phyloP scores from a whole-genome alignment of 495 filamentous ascomycete genomes.

The Talaromyces ruber region DNA sequence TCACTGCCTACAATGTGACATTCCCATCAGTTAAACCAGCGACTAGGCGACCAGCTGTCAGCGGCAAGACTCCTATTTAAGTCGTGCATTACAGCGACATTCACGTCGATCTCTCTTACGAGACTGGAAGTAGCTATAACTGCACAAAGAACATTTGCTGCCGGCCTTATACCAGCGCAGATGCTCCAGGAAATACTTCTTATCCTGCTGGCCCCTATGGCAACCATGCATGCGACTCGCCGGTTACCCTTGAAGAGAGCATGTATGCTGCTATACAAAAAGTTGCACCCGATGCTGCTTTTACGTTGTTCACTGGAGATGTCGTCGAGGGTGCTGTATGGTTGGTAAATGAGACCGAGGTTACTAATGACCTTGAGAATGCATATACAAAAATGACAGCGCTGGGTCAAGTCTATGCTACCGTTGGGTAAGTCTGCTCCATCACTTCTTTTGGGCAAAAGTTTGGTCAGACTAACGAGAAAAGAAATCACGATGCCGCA shows the following conservation, averaged over 20 bases:
- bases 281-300: conserved; percentile 28
- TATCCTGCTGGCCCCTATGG: conserved; percentile 41
- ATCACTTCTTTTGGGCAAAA: not conserved
- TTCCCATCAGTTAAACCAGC: conserved; percentile 36
- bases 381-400: conserved; percentile 1
- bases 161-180: conserved; percentile 31
- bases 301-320: conserved; percentile 40
- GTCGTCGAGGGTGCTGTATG: conserved; percentile 40
- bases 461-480: not conserved
- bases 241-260: conserved; percentile 40
- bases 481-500: conserved; percentile 42
- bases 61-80: conserved; percentile 35
- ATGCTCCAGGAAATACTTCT: conserved; percentile 31
- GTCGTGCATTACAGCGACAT: conserved; percentile 50
- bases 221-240: conserved; percentile 42
- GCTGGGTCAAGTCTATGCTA: conserved; percentile 32
- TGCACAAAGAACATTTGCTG: conserved; percentile 52
- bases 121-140: conserved; percentile 37
- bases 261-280: conserved; percentile 40
- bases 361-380: not conserved
- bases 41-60: conserved; percentile 28
- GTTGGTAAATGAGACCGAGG: conserved; percentile 10
- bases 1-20: conserved; percentile 29
- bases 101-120: conserved; percentile 45
- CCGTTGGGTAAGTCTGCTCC: conserved; percentile 31